Base-by-base conservation (phyloP, 805 yeast species). In the Lipomyces starkeyi region DNA sequence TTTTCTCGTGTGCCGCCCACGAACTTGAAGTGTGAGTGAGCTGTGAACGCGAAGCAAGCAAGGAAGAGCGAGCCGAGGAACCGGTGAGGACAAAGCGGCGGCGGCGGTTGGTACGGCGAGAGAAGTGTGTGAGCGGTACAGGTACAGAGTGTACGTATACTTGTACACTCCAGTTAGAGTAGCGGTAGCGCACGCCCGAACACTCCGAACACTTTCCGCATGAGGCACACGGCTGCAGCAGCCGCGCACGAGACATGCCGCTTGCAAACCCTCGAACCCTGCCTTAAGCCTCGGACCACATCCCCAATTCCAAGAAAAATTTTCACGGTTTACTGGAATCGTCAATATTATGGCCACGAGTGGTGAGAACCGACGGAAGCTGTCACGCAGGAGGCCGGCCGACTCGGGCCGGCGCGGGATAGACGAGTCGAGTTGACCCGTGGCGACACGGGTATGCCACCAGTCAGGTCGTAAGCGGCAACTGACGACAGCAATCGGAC, bases 61-160 rank as follows among this genome's bases (percentile, higher is more conserved):
- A 9, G 17, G 40, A 35, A 35, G 17, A 11, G 40, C 13, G 14
- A 27, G 29, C 29, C 27, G 27, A 1, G 27, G n/a, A 40, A 40
- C 47, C 47, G 47, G 47, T 40, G 47, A 40, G 49, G 49, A 43
- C 49, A n/a, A 43, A 17, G 49, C 49, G 49, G 49, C 49, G 49
- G 49, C 8, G 49, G 49, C 22, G 49, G 40, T 35, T 35, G 40
- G 40, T 35, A 35, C 40, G 40, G 40, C 27, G 27, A 25, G 27
- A 25, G n/a, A 34, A 34, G 37, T 3, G 37, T 34, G n/a, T 14
- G 4, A 17, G n/a, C 14, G 47, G 47, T 40, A 40, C 47, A 40
- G 47, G 47, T 5, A 43, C 49, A 14, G 20, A 17, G 7, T 25
- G 27, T 25, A 17, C 3, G 20, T 40, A 40, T 14, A 40, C 27